Conservation (phyloP, 352 stramenopile species). For the Phytophthora pisi region DNA sequence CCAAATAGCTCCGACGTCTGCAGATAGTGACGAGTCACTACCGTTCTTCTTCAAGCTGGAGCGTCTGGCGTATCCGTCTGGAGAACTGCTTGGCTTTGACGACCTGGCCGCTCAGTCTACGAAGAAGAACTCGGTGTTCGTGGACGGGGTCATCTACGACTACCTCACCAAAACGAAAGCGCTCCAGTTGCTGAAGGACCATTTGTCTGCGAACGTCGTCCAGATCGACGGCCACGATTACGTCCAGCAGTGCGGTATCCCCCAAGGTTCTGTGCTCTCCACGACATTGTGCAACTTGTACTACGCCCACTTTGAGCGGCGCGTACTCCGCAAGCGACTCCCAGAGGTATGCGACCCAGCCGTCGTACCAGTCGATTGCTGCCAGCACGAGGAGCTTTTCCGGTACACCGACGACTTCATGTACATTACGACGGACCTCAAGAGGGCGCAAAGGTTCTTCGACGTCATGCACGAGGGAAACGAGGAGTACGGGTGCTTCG, state of each 20-base stretch:
- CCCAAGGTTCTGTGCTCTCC: slow-evolving; percentile 84
- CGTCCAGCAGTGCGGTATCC: slow-evolving; percentile 71
- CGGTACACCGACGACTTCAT: slow-evolving; percentile 85
- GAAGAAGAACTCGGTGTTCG: slow-evolving; percentile 58
- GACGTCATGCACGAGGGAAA: slow-evolving; percentile 69
- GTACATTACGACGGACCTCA: slow-evolving; percentile 62
- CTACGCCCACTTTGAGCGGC: slow-evolving; percentile 77
- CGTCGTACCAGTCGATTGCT: slow-evolving; percentile 23
- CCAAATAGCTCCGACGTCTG: slow-evolving; percentile 33
- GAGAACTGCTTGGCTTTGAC: slow-evolving; percentile 60
- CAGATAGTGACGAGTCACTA: slow-evolving; percentile 3
- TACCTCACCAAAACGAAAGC: slow-evolving; percentile 61
- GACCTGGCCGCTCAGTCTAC: slow-evolving; percentile 45
- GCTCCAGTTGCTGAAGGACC: slow-evolving; percentile 62
- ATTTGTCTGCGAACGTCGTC: slow-evolving; percentile 64
- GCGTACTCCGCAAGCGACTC: slow-evolving; percentile 55
- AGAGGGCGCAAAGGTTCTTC: slow-evolving; percentile 54
- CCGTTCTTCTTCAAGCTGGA: slow-evolving; percentile 67
- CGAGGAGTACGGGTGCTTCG: slow-evolving; percentile 65
- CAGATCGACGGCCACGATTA: slow-evolving; percentile 56
- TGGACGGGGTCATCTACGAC: slow-evolving; percentile 83
- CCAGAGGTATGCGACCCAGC: slow-evolving; percentile 26
- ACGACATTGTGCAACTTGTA: slow-evolving; percentile 85
- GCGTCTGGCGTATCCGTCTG: slow-evolving; percentile 55
- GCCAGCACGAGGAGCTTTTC: slow-evolving; percentile 66